Evolutionary conservation across 2,329 filamentous ascomycete species (phyloP).

Genomic region (Microascus cirrosus): DNA sequence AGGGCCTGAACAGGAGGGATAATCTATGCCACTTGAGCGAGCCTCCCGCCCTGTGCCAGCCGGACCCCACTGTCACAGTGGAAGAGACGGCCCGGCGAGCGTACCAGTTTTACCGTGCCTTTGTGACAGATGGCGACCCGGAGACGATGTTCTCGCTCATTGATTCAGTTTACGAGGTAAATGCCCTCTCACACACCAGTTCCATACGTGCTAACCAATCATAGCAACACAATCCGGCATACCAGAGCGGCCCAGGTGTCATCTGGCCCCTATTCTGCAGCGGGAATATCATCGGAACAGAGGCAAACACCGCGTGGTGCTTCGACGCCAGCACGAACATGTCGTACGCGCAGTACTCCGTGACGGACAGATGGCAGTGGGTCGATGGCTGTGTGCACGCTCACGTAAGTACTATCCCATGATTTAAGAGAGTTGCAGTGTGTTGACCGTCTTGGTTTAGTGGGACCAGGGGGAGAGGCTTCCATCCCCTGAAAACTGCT

Average conservation of each 20-base stretch:
- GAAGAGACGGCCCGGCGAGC: conserved; percentile 24
- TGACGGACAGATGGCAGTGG: conserved; percentile 25
- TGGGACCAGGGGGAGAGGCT: conserved; percentile 22
- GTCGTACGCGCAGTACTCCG: conserved; percentile 26
- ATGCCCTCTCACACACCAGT: background rate
- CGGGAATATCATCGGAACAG: conserved; percentile 20
- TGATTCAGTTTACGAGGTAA: conserved; percentile 21
- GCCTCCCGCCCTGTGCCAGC: conserved; percentile 22
- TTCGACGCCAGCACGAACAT: conserved; percentile 26
- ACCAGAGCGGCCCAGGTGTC: conserved; percentile 18
- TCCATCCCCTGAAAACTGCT: conserved; percentile 15
- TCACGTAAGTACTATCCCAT: conserved; percentile 18
- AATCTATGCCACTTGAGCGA: conserved; percentile 23
- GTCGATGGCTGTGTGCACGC: conserved; percentile 27
- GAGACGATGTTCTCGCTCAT: conserved; percentile 27
- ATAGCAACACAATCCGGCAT: conserved; percentile 26
- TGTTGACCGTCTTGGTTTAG: conserved; percentile 10
- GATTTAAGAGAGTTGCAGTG: too few species aligned
- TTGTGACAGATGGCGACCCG: conserved; percentile 26
- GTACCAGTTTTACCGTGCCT: conserved; percentile 27
- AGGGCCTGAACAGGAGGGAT: conserved; percentile 16
- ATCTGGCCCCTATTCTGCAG: conserved; percentile 27
- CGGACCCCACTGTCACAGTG: conserved; percentile 19
- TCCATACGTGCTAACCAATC: background rate
- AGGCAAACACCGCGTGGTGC: conserved; percentile 21